Evolutionary conservation across 495 filamentous ascomycete genomes (phyloP).

Genomic region (Massariosphaeria phaeospora): DNA sequence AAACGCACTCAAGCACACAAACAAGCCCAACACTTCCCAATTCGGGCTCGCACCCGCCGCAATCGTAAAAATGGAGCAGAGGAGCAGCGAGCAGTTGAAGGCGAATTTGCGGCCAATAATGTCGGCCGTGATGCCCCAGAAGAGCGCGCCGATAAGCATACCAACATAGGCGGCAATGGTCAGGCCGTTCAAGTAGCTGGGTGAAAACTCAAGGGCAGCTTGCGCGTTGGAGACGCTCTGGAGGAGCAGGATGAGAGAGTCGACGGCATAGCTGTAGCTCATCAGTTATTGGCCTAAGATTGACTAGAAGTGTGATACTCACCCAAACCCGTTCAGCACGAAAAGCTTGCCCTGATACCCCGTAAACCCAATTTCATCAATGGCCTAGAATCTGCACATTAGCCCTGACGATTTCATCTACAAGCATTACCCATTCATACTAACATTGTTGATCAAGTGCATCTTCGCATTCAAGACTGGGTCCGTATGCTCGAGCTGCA

Average conservation of each 20-base stretch:
- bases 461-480: constrained; percentile 64
- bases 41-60: constrained; percentile 49
- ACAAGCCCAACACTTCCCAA: constrained; percentile 48
- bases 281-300: no score
- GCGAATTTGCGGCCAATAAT: constrained; percentile 52
- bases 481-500: constrained; percentile 47
- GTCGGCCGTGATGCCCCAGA: constrained; percentile 53
- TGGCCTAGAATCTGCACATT: constrained; percentile 45
- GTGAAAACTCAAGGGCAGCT: constrained; percentile 56
- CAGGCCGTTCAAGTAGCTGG: constrained; percentile 51
- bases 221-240: constrained; percentile 59
- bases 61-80: constrained; percentile 48
- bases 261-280: constrained; percentile 65
- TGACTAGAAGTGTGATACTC: no score
- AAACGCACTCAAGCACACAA: constrained; percentile 46
- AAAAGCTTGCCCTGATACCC: constrained; percentile 66
- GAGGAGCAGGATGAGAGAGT: constrained; percentile 62
- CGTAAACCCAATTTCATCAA: constrained; percentile 70
- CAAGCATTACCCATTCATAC: constrained; percentile 23
- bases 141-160: constrained; percentile 51
- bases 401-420: not conserved
- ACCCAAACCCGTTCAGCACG: constrained; percentile 62
- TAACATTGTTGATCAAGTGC: constrained; percentile 64
- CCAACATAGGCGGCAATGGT: constrained; percentile 57
- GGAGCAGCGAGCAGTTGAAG: constrained; percentile 50